Conservation (phyloP, 1,139 yeast genomes). For the Yarrowia galli region DNA sequence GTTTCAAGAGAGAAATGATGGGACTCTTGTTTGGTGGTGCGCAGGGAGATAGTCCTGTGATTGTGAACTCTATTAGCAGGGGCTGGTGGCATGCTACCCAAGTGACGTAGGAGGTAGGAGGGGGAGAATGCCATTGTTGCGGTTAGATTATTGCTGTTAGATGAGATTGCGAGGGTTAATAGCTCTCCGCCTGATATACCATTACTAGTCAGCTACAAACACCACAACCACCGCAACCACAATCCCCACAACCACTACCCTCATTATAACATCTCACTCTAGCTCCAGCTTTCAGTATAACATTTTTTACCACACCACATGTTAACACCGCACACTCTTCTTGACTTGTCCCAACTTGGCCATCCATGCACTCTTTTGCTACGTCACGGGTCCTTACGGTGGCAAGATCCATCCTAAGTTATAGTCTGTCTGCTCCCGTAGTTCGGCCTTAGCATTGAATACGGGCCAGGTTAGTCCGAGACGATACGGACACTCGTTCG, state of each 20-base stretch:
- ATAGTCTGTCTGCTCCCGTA: too few species aligned
- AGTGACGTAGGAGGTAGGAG: too few species aligned
- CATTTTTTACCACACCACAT: not conserved
- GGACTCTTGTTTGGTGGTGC: constrained; percentile 5
- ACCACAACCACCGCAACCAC: not conserved
- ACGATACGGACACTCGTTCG: too few species aligned
- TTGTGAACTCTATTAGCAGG: constrained; percentile 31
- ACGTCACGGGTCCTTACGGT: constrained; percentile 28
- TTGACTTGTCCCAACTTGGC: constrained; percentile 23
- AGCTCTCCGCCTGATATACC: too few species aligned
- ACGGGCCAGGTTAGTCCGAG: not conserved
- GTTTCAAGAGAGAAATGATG: not conserved
- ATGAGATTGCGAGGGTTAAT: too few species aligned
- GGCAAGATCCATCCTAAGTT: constrained; percentile 4
- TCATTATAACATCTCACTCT: too few species aligned
- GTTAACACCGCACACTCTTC: constrained; percentile 21
- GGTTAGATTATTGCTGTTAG: too few species aligned
- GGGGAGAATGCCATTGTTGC: too few species aligned
- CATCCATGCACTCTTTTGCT: constrained; percentile 22
- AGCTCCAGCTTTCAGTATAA: too few species aligned
- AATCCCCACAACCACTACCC: too few species aligned
- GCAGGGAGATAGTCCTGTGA: constrained; percentile 33
- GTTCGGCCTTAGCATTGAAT: not conserved
- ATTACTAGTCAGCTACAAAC: not conserved
- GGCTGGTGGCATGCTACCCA: constrained; percentile 20